Conservation (phyloP, 768 basidiomycete genomes). For the Boletus sp. region DNA sequence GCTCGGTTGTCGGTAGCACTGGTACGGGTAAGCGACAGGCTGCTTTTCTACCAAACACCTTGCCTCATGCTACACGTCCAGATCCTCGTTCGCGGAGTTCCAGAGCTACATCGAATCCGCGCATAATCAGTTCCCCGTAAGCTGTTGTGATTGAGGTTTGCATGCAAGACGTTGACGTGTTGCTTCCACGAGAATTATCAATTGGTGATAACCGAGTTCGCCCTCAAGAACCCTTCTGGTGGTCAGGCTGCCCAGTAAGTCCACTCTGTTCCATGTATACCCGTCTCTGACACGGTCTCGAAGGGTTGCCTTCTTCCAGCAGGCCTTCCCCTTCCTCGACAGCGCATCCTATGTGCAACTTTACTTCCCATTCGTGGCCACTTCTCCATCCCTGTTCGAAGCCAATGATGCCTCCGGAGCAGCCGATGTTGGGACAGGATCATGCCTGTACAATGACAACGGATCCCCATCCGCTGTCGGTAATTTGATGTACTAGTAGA, state of each 20-base stretch:
- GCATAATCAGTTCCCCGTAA: constrained; percentile 28
- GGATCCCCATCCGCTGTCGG: constrained; percentile 26
- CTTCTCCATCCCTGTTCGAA: constrained; percentile 25
- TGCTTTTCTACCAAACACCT: background rate
- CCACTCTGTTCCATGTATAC: background rate
- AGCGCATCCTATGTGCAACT: constrained; percentile 28
- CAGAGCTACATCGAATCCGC: constrained; percentile 26
- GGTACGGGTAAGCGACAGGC: constrained; percentile 25
- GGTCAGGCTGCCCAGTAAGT: constrained; percentile 31
- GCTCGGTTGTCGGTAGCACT: constrained; percentile 15
- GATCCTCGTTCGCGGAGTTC: constrained; percentile 28
- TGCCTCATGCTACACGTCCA: constrained; percentile 10
- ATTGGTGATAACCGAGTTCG: constrained; percentile 34
- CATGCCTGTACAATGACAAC: constrained; percentile 33
- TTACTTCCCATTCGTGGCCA: constrained; percentile 38
- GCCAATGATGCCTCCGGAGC: constrained; percentile 17
- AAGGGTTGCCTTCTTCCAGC: constrained; percentile 32
- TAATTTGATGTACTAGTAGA: constrained; percentile 18
- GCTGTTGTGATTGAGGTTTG: background rate
- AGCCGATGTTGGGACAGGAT: constrained; percentile 25
- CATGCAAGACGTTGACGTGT: constrained; percentile 1
- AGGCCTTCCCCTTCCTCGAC: constrained; percentile 37
- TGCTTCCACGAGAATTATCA: constrained; percentile 11
- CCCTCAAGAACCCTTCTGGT: constrained; percentile 30
- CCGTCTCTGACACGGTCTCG: background rate